phyloP scores from a whole-genome alignment of 768 basidiomycete genomes.

The Pluteus cervinus region DNA sequence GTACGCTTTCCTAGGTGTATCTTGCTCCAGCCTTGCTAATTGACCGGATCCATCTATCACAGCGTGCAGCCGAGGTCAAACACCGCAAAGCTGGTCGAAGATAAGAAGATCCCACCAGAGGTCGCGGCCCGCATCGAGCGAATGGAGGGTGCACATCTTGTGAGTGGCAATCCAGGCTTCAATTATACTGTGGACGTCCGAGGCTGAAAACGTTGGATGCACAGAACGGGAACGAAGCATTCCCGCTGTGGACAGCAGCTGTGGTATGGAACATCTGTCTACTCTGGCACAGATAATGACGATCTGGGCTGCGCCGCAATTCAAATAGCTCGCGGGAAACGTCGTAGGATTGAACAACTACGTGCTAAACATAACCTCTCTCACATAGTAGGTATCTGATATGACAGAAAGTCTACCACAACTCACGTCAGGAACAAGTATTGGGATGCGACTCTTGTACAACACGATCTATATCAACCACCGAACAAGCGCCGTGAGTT shows the following conservation, averaged over 20 bases:
- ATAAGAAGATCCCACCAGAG: slow-evolving; percentile 18
- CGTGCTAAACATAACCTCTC: slow-evolving; percentile 23
- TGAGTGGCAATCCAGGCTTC: too few relatives aligned
- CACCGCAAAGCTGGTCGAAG: slow-evolving; percentile 12
- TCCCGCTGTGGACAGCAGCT: slow-evolving; percentile 28
- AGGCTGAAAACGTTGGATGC: too few relatives aligned
- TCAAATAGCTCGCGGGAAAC: slow-evolving; percentile 21
- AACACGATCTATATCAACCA: slow-evolving; percentile 19
- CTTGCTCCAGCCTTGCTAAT: background rate
- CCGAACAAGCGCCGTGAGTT: slow-evolving; percentile 4
- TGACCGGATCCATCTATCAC: background rate
- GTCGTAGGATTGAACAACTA: slow-evolving; percentile 22
- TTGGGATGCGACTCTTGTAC: slow-evolving; percentile 12
- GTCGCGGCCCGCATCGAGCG: slow-evolving; percentile 19
- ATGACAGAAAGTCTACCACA: too few relatives aligned
- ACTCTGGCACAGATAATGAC: background rate
- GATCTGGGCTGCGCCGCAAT: background rate
- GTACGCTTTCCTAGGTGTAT: slow-evolving; percentile 13
- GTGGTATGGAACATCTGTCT: slow-evolving; percentile 15
- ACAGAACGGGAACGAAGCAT: slow-evolving; percentile 27
- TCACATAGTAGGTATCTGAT: slow-evolving; percentile 21
- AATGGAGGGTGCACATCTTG: slow-evolving; percentile 32
- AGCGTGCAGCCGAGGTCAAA: slow-evolving; percentile 28
- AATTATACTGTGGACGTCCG: too few relatives aligned
- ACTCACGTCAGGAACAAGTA: background rate